A percentile compares a stretch with the other conserved stretches of the same genome.
phyloP scores from a whole-genome alignment of 257 asterid genomes.

The Rauvolfia tetraphylla region DNA sequence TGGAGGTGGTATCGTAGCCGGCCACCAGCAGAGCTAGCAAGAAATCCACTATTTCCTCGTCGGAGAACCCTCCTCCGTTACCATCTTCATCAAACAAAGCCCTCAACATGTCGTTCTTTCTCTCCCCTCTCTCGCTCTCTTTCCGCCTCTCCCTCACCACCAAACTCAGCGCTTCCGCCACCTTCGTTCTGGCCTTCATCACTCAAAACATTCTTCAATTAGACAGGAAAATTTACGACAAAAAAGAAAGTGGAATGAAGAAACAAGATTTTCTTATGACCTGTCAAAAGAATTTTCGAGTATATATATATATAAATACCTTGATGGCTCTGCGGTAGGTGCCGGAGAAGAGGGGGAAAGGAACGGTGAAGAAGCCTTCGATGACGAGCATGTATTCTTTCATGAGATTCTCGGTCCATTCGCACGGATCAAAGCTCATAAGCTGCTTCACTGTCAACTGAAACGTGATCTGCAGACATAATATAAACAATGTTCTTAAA shows the following conservation, averaged over 20 bases:
- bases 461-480: slow-evolving; percentile 90
- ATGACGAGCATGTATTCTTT: slow-evolving; percentile 95
- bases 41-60: slow-evolving; percentile 92
- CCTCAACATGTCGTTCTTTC: slow-evolving; percentile 82
- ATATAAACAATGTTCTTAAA: slow-evolving; percentile 20
- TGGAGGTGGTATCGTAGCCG: slow-evolving; percentile 94
- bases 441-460: slow-evolving; percentile 86
- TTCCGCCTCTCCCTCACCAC: slow-evolving; percentile 80
- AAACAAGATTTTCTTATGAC: not conserved
- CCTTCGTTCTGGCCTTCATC: slow-evolving; percentile 81
- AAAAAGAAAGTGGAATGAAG: not conserved
- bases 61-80: slow-evolving; percentile 63
- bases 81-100: slow-evolving; percentile 84
- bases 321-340: slow-evolving; percentile 89
- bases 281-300: too few species aligned
- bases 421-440: slow-evolving; percentile 98
- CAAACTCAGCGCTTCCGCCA: slow-evolving; percentile 83
- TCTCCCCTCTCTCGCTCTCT: slow-evolving; percentile 57
- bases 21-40: slow-evolving; percentile 91
- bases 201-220: too few species aligned
- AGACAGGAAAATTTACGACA: not conserved
- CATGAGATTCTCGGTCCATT: slow-evolving; percentile 96
- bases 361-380: slow-evolving; percentile 92
- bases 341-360: slow-evolving; percentile 77
- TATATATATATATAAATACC: slow-evolving; percentile 24